Evolutionary conservation across 768 basidiomycete species (phyloP), one percentile per base, ranked within the genome.

Genomic region (Lentinula detonsa): DNA sequence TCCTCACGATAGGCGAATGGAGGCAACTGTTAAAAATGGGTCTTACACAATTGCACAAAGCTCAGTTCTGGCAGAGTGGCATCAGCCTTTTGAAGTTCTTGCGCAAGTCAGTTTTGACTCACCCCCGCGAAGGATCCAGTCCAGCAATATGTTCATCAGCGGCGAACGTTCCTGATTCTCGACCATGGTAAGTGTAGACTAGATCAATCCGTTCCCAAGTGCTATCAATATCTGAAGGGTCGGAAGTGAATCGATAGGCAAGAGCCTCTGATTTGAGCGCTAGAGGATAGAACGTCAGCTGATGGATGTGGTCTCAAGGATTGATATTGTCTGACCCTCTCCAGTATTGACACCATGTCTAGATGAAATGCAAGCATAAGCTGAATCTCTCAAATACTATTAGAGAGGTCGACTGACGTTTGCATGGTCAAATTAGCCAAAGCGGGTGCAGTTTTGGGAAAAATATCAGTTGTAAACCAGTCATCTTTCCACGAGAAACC

Each of bases 311-410:
- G 23, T n/a, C 13, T 33, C 18, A 9, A 61, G 13, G 43, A 39
- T 16, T 10, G 18, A 37, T 31, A 23, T 31, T 28, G 28, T 8
- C 35, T 16, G 33, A 72, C 72, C 70, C 70, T 77, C 76, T 23
- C 67, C 76, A 13, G 72, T 78, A 64, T 77, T 78, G 5, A 78
- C 76, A 9, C 77, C 77, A 59, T 78, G 77, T 0, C 75, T 78
- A 28, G 28, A 28, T 28, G 45, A 23, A 33, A 40, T 23, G n/a
- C 1, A n/a, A 11, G 2, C 11, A 43, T 39, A 46, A 60, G 9
- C 28, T 8, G 52, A n/a, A 28, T 35, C 23, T 34, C 10, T 16
- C 21, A 50, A 37, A 49, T 34, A 7, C 49, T 5, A 49, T 42
- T 7, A 11, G 11, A 23, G 16, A 18, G 58, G n/a, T 15, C 7